Evolutionary conservation across 306 rosid genomes (phyloP).

Genomic region (Delonix regia): DNA sequence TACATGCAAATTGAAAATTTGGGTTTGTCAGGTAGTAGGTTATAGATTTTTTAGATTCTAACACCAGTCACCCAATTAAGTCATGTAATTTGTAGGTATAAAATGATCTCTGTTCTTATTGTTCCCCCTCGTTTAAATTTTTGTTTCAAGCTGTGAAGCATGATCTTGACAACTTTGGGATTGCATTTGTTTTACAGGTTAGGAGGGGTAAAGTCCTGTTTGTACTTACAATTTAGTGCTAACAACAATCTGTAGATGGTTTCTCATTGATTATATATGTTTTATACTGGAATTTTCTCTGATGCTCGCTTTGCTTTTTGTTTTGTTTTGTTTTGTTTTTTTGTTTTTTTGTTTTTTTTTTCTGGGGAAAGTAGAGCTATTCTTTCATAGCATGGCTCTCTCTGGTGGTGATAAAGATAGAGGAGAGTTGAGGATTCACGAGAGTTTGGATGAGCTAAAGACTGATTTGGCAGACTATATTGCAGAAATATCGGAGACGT

Average conservation of each 20-base stretch:
- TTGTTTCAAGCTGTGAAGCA: slow-evolving; percentile 38
- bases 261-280: neutral
- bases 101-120: slow-evolving; percentile 30
- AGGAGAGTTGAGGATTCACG: slow-evolving; percentile 77
- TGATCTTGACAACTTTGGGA: slow-evolving; percentile 31
- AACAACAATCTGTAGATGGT: neutral
- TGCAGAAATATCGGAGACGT: slow-evolving; percentile 81
- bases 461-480: slow-evolving; percentile 87
- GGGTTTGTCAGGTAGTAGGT: slow-evolving; percentile 15
- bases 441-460: slow-evolving; percentile 86
- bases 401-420: slow-evolving; percentile 53
- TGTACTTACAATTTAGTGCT: slow-evolving; percentile 23
- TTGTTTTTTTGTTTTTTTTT: neutral
- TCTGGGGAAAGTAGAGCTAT: slow-evolving; percentile 27
- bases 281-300: slow-evolving; percentile 34
- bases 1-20: slow-evolving; percentile 38
- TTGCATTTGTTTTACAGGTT: slow-evolving; percentile 34
- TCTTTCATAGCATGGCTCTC: slow-evolving; percentile 62
- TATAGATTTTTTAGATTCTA: slow-evolving; percentile 11
- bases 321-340: slow-evolving; percentile 10
- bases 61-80: slow-evolving; percentile 14
- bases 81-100: slow-evolving; percentile 27
- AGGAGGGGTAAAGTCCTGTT: slow-evolving; percentile 18
- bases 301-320: neutral
- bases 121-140: slow-evolving; percentile 27